Conservation (phyloP, 2,329 filamentous ascomycete species). For the Claviceps digitariae region DNA sequence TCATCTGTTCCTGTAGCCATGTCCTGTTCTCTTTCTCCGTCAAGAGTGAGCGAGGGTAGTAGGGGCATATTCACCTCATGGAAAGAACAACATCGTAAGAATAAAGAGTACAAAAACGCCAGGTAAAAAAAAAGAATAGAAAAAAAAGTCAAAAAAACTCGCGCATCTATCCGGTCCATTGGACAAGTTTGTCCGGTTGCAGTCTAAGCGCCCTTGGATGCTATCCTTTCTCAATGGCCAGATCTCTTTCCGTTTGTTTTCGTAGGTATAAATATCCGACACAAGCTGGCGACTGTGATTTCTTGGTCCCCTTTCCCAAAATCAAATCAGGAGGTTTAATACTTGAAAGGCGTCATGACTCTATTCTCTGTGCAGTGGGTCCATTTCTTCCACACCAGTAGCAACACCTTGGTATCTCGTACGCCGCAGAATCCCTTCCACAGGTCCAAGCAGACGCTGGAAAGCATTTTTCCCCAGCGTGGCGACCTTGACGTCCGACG, state of each 20-base stretch:
- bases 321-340: background rate
- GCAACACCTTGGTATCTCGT: constrained; percentile 49
- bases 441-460: constrained; percentile 80
- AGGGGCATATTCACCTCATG: constrained; percentile 10
- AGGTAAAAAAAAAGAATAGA: constrained; percentile 6
- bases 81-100: constrained; percentile 13
- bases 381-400: constrained; percentile 51
- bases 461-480: constrained; percentile 89
- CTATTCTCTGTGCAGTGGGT: constrained; percentile 41
- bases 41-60: constrained; percentile 19
- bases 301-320: too few species aligned
- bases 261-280: background rate
- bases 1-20: constrained; percentile 21
- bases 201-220: background rate
- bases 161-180: background rate
- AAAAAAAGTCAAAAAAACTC: background rate
- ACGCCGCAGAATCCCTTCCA: constrained; percentile 87
- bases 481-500: constrained; percentile 83
- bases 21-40: constrained; percentile 13
- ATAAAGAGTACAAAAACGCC: constrained; percentile 10
- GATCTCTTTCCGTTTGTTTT: background rate
- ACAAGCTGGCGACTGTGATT: background rate
- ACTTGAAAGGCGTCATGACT: background rate
- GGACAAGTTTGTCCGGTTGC: background rate
- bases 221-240: background rate